Base-by-base conservation (phyloP, 345 rosid genomes). In the Camelina laxa region DNA sequence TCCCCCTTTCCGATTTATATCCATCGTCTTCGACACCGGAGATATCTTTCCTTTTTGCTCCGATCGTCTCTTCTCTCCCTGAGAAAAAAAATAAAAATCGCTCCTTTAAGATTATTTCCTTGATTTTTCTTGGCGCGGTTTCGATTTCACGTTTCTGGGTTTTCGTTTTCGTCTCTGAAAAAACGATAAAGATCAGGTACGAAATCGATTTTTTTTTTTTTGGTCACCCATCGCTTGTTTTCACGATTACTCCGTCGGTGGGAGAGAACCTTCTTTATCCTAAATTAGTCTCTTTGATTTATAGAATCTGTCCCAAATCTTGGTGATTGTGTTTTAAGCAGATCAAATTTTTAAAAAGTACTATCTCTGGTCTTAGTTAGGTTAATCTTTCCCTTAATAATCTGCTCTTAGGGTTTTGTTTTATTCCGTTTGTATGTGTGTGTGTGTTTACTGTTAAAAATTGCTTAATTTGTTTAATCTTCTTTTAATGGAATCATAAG, bases 101-200 rank as follows among this genome's bases (percentile, higher is more conserved):
- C 19, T 36, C 59, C 35, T 45, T 39, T 75, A 16, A 42, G 65
- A 61, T 73, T 66, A 51, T 75, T 63, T 69, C 60, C 41, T 62
- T 72, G 76, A 74, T 39, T 77, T 27, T 80, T 82, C 82, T 78
- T 68, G 33, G 62, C 67, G 20, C 62, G 19, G 56, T 70, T 79
- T 60, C 33, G 75, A 56, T 69, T 67, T 75, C 65, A 15, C 76
- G 57, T 79, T 75, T 56, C 73, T 76, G 85, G 87, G 81, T 77
- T 80, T 51, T 80, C 73, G 16, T 77, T 51, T 70, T 69, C 48
- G 66, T 24, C 53, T 35, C 38, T 19, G 17, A 66, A 76, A 14
- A 16, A 70, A 59, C 72, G 51, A 60, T 2, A 10, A 65, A 67
- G 70, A 80, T 79, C 80, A 80, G 78, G 72, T 75, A 80, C 70